Base-by-base conservation (phyloP, 805 yeast genomes). In the Clavispora asparagi region DNA sequence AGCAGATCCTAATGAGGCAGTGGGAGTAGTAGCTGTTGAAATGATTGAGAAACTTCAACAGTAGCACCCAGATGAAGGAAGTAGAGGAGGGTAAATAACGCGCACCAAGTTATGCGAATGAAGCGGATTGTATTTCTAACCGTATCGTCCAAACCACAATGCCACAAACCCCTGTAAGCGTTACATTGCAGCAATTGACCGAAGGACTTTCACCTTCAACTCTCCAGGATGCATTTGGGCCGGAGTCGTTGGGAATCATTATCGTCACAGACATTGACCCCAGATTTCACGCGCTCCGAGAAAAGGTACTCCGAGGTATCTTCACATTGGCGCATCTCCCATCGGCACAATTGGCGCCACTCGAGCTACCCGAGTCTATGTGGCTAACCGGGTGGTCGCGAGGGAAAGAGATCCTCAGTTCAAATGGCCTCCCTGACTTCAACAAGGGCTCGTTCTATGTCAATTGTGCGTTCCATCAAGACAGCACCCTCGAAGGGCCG, bases 301-400 rank as follows among this genome's bases (percentile, higher is more conserved):
- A 50, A 28, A 64, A 60, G 43, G 82, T 78, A 12, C 61, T 81
- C 27, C 56, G 59, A 28, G 64, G 68, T 38, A 74, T 79, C 4
- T 65, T 77, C 3, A 55, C 57, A 25, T 60, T 79, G 26, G 77
- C 79, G 16, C 60, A 60, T 35, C 62, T 76, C 4, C 68, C 77
- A 1, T 44, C 43, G 8, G 56, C 56, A 2, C 58, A 60, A 9
- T 61, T 79, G 31, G 57, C 55, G 3, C 40, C 51, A 14, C 62
- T 79, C 44, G 83, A 79, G 52, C 65, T 64, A 23, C 75, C 74
- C 14, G 80, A 77, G 43, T 71, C 79, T 0, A 63, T 60, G 50
- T 81, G 80, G 76, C 61, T 78, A 7, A 74, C 77, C 1, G 86
- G 85, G 1, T 81, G 85, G 85, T 79, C 84, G 8, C 59, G 78